Evolutionary conservation across 139 green algal genomes (phyloP).

Genomic region (Tetraselmis chui): DNA sequence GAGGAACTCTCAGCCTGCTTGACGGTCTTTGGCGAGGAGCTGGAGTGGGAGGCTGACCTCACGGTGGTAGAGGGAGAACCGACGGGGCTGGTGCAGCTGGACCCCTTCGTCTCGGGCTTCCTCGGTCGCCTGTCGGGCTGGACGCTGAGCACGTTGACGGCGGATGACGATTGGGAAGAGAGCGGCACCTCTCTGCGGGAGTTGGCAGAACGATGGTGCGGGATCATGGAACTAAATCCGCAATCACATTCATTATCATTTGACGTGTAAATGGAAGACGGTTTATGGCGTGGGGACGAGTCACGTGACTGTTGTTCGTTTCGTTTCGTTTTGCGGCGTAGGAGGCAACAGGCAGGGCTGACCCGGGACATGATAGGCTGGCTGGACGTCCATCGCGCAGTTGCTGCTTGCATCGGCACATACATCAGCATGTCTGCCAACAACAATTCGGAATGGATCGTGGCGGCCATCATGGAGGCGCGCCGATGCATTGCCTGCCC

Average conservation of each 20-base stretch:
- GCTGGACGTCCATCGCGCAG: not conserved
- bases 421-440: not conserved
- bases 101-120: not conserved
- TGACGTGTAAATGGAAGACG: too few relatives aligned
- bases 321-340: too few relatives aligned
- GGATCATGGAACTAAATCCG: too few relatives aligned
- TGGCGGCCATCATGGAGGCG: not conserved
- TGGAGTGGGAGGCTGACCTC: not conserved
- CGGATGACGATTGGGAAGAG: not conserved
- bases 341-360: not conserved
- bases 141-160: not conserved
- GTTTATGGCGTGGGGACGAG: too few relatives aligned
- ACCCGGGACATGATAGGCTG: not conserved
- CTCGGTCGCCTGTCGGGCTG: not conserved
- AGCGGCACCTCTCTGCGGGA: not conserved
- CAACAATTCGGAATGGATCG: not conserved
- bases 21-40: not conserved
- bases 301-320: too few relatives aligned
- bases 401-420: not conserved
- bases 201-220: not conserved
- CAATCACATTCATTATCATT: too few relatives aligned
- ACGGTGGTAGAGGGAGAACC: not conserved
- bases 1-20: not conserved
- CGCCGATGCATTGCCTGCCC: too few relatives aligned
- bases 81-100: not conserved